Base-by-base conservation (phyloP, 257 asterid species). In the Fraxinus excelsior region DNA sequence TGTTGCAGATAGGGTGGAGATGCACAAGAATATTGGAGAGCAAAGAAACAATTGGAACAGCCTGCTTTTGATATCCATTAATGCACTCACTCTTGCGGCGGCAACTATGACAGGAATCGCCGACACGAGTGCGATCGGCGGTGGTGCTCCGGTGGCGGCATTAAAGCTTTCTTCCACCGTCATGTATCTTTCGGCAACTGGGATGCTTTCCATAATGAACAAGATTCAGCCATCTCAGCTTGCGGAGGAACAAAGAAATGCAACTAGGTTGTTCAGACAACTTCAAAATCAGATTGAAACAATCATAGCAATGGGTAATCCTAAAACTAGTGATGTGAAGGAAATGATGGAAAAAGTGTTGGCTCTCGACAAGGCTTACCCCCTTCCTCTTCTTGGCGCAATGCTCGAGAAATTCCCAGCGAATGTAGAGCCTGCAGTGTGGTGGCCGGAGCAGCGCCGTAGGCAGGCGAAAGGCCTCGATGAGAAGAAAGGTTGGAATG, bases 1-100 rank as follows among this genome's bases (percentile, higher is more conserved):
- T 0, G 87, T 91, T 58, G 74, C 90, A 0, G 96, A 91, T 62
- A 84, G 94, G 68, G 89, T 86, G 2, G 92, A 91, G 78, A 91
- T 85, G 91, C 94, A 91, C 72, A 68, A 49, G 0, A 91, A 88
- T 35, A 82, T 91, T 10, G 89, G 91, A 0, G 88, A 91, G 5
- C 94, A 91, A 62, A 84, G 91, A 42, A 79, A 75, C 42, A 81
- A 85, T 7, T 89, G 96, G 96, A 91, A 89, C 71, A 70, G 62
- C 42, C 78, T 89, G 4, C 81, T 91, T 3, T 72, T 86, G n/a
- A 82, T 82, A 0, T 86, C 92, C 18, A 81, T 89, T 74, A 89
- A 91, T 56, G 80, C 90, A 0, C 73, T 87, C 21, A 83, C 82
- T 29, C 88, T 85, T 3, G 32, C 88, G 8, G 88, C 88, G n/a